Percentiles rank a stretch among this genome's conserved stretches.
Conservation (phyloP, 495 filamentous ascomycete species). For the Geoglossum glabrum region DNA sequence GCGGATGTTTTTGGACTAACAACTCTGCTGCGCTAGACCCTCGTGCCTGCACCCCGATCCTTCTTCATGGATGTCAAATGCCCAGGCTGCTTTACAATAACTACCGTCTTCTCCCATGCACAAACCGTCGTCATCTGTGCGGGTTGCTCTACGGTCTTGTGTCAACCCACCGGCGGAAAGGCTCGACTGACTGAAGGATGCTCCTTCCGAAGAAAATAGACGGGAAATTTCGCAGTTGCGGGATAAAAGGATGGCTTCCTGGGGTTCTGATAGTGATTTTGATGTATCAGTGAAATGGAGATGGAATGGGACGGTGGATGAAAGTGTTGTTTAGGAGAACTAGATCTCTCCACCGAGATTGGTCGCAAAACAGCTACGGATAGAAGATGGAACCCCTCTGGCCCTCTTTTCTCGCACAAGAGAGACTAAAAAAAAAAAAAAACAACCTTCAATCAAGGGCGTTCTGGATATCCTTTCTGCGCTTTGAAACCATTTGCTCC, state of each 20-base stretch:
- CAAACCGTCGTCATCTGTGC: conserved; percentile 99
- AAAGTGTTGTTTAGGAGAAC: background rate
- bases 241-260: background rate
- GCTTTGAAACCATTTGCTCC: background rate
- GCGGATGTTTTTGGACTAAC: background rate
- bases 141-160: conserved; percentile 89
- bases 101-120: conserved; percentile 98
- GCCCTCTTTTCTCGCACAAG: conserved; percentile 12
- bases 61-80: conserved; percentile 99
- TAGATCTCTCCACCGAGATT: background rate
- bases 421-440: conserved; percentile 12
- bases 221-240: background rate
- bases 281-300: background rate
- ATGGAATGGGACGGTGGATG: background rate
- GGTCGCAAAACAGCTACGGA: conserved; percentile 26
- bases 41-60: conserved; percentile 86
- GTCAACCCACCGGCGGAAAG: conserved; percentile 97
- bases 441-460: conserved; percentile 36
- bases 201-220: conserved; percentile 98
- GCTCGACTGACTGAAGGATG: conserved; percentile 94
- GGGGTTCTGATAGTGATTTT: background rate
- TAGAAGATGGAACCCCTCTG: conserved; percentile 53
- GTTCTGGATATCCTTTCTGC: conserved; percentile 75
- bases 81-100: conserved; percentile 99
- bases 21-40: conserved; percentile 33